Conservation (phyloP, 371 early-diverging fungal species). For the Mycotypha africana region DNA sequence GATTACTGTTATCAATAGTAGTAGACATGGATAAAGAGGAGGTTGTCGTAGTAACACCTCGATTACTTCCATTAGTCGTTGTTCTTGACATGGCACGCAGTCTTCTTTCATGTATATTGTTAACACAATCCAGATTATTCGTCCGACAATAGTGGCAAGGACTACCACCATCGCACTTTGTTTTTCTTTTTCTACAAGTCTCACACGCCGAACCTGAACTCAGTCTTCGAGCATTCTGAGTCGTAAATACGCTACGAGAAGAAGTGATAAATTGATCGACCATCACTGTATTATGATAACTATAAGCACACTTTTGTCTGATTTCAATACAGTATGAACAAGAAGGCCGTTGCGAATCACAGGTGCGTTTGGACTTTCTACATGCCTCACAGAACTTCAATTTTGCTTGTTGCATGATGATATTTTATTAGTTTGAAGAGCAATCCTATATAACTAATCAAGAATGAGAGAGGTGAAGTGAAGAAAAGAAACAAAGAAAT, state of each 20-base stretch:
- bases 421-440: too few species aligned
- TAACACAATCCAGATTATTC: constrained; percentile 40
- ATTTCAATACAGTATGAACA: constrained; percentile 26
- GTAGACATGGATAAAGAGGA: too few species aligned
- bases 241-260: constrained; percentile 22
- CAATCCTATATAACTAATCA: too few species aligned
- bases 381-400: constrained; percentile 25
- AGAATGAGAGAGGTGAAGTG: too few species aligned
- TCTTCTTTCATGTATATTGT: constrained; percentile 40
- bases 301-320: constrained; percentile 24
- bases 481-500: too few species aligned
- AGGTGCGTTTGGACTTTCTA: constrained; percentile 18
- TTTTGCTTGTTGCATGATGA: too few species aligned
- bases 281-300: too few species aligned
- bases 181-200: constrained; percentile 31
- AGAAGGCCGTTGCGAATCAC: constrained; percentile 26
- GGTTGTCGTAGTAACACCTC: too few species aligned
- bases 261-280: too few species aligned
- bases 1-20: background rate
- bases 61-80: constrained; percentile 1
- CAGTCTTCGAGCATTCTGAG: constrained; percentile 19
- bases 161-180: constrained; percentile 30
- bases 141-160: constrained; percentile 31
- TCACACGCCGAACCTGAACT: constrained; percentile 37
- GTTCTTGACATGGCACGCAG: constrained; percentile 6